Conservation (phyloP, 352 stramenopile species). For the Phytophthora pistaciae region DNA sequence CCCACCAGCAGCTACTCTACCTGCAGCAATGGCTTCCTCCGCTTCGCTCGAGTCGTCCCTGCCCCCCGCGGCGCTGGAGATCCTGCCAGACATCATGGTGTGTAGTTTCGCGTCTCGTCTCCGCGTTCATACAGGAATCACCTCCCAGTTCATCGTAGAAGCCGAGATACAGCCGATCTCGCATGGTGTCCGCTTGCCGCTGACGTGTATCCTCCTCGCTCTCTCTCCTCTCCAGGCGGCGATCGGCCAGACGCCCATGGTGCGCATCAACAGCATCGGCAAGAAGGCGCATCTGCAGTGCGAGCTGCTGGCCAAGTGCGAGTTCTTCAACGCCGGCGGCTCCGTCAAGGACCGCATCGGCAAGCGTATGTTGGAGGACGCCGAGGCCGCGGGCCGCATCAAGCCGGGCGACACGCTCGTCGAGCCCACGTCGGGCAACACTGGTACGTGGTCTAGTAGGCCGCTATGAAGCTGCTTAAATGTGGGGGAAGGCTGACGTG, state of each 20-base stretch:
- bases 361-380: constrained; percentile 93
- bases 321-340: constrained; percentile 96
- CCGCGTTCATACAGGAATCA: neutral
- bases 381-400: constrained; percentile 92
- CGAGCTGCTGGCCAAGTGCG: constrained; percentile 95
- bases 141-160: neutral
- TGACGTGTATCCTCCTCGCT: neutral
- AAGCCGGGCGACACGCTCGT: constrained; percentile 96
- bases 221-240: constrained; percentile 31
- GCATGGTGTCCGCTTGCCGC: neutral
- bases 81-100: constrained; percentile 75
- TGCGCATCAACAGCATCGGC: constrained; percentile 92
- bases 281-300: constrained; percentile 87
- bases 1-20: neutral
- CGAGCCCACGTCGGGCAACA: constrained; percentile 99
- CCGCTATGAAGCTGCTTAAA: neutral
- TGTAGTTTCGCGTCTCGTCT: constrained; percentile 2
- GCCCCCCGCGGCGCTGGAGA: constrained; percentile 50
- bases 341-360: constrained; percentile 94
- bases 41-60: constrained; percentile 33
- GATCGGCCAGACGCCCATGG: constrained; percentile 95
- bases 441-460: constrained; percentile 43
- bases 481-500: neutral
- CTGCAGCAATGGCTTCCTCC: constrained; percentile 30
- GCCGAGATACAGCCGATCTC: neutral